Evolutionary conservation across 1,139 yeast genomes (phyloP).

Genomic region (Kodamaea suecica): DNA sequence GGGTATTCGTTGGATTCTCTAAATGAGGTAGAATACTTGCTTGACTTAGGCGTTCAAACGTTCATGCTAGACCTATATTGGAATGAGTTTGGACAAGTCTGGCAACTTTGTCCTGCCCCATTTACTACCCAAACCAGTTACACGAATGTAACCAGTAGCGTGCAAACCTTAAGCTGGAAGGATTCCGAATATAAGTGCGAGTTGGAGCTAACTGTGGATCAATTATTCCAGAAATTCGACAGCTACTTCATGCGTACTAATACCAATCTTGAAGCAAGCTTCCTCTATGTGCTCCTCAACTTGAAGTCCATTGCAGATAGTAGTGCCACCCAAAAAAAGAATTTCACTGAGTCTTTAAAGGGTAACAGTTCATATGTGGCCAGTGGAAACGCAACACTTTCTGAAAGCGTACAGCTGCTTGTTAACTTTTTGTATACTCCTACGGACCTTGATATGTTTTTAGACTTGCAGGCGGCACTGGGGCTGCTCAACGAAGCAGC

Average conservation of each 20-base stretch:
- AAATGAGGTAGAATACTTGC: conserved; percentile 30
- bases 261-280: conserved; percentile 52
- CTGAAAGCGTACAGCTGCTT: conserved; percentile 21
- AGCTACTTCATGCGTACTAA: conserved; percentile 47
- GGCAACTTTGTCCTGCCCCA: conserved; percentile 73
- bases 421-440: conserved; percentile 29
- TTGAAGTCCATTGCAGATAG: conserved; percentile 26
- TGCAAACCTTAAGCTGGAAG: conserved; percentile 24
- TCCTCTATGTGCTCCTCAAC: conserved; percentile 52
- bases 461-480: too few relatives aligned
- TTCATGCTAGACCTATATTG: conserved; percentile 65
- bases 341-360: neutral
- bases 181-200: conserved; percentile 35
- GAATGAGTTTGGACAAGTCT: conserved; percentile 47
- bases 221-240: conserved; percentile 35
- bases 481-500: neutral
- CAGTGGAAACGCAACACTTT: conserved; percentile 30
- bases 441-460: conserved; percentile 14
- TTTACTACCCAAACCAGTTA: conserved; percentile 26
- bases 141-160: too few relatives aligned
- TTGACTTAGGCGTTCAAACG: conserved; percentile 52
- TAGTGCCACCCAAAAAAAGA: neutral
- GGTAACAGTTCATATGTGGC: neutral
- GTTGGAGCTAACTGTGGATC: conserved; percentile 39
- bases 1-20: conserved; percentile 52